These are phyloP conservation scores for Omphalea diandra DNA, from an alignment of 441 rosid species.

Conservation along the genomic window DNA sequence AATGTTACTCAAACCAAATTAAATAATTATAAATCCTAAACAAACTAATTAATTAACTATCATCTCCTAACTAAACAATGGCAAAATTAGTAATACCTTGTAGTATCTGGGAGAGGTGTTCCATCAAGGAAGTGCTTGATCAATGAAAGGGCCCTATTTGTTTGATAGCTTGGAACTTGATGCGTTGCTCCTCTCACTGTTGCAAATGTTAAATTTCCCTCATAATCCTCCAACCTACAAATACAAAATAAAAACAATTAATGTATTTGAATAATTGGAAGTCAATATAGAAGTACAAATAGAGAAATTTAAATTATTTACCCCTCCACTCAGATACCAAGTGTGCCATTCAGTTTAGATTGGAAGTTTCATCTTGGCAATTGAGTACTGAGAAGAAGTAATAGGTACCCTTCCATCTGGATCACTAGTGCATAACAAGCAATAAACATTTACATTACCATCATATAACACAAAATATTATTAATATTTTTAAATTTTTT, in stretches of 20 bases:
- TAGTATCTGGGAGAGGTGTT: conserved; percentile 55
- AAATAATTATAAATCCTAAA: too few species aligned
- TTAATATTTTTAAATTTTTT: too few species aligned
- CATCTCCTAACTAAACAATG: too few species aligned
- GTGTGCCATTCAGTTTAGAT: conserved; percentile 65
- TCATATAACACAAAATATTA: too few species aligned
- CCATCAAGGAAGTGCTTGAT: conserved; percentile 59
- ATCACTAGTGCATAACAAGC: conserved; percentile 55
- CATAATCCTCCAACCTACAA: conserved; percentile 72
- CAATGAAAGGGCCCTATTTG: conserved; percentile 69
- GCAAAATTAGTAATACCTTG: too few species aligned
- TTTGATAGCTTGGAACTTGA: conserved; percentile 83
- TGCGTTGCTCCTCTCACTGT: conserved; percentile 90
- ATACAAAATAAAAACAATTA: background rate
- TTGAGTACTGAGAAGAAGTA: conserved; percentile 63
- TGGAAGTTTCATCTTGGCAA: conserved; percentile 48
- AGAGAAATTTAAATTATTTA: background rate
- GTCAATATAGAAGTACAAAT: background rate
- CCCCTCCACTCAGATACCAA: conserved; percentile 65
- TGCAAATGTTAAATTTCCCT: conserved; percentile 62
- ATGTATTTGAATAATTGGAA: background rate
- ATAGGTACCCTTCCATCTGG: conserved; percentile 74
- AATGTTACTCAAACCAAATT: too few species aligned
- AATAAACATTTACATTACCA: too few species aligned
- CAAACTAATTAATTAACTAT: too few species aligned